Evolutionary conservation across 192 early-diverging fungal genomes (phyloP), one percentile per base, ranked within the genome.

Genomic region (Geosiphon pyriformis): DNA sequence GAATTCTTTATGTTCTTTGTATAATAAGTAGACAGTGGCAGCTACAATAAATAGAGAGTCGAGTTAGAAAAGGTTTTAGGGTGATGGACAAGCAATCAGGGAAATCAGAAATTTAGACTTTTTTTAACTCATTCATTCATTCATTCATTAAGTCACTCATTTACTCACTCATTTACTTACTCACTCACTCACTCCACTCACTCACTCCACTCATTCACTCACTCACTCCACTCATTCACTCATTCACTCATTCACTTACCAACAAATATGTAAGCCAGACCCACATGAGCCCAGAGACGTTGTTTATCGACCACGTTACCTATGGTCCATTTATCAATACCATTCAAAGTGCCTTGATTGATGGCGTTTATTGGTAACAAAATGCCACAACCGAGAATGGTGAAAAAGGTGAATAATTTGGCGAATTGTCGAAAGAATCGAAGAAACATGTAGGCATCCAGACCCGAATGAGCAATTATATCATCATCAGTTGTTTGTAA

Each of bases 391-490:
- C 82, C 80, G 4, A 91, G 49, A 0, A 90, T 29, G 3, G 80
- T 72, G 59, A 87, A 80, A 4, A 78, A 65, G 17, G 58, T 32
- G 71, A 94, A 94, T 46, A 91, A 72, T 0, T 83, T 76, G 67
- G 70, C 68, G 54, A 84, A 81, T 52, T 85, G 76, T 22, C 86
- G 81, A 42, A 90, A 80, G 57, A 88, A 89, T 27, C 85, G 83
- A 48, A 96, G 65, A 63, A 88, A 84, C 81, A 92, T 89, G 69
- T 85, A 96, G 0, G 87, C 80, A 72, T 94, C 92, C 8, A 91
- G 76, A 0, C 90, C 87, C 3, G 81, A 80, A 8, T 75, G 78
- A 15, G 65, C 46, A 34, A 88, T 80, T 22, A 90, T 65, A 0
- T 80, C 76, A 7, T 72, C 75, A 42, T 90, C 85, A 8, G 77